These are phyloP conservation scores for Candolleomyces eurysporus DNA, from an alignment of 768 basidiomycete genomes.

Conservation along the genomic window DNA sequence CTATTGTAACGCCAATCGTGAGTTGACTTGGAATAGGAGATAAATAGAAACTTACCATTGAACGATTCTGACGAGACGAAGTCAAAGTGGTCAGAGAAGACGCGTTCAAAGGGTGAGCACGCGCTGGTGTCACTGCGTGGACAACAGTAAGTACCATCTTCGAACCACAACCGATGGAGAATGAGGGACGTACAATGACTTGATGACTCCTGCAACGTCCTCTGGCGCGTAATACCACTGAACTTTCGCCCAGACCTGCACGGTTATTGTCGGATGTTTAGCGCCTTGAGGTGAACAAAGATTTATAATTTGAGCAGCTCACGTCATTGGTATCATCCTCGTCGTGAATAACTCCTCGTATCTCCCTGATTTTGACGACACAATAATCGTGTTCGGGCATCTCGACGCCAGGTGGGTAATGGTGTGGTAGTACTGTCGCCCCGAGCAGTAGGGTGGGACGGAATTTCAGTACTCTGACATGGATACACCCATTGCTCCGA, in stretches of 20 bases:
- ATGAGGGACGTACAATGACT: slow-evolving; percentile 46
- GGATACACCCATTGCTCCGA: slow-evolving; percentile 33
- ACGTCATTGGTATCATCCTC: slow-evolving; percentile 29
- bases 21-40: neutral
- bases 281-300: neutral
- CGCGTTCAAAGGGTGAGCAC: slow-evolving; percentile 47
- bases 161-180: neutral
- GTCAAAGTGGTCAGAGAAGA: slow-evolving; percentile 49
- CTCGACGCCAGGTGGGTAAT: slow-evolving; percentile 17
- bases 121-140: slow-evolving; percentile 32
- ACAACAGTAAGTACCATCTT: neutral
- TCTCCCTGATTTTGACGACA: slow-evolving; percentile 49
- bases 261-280: neutral
- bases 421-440: slow-evolving; percentile 42
- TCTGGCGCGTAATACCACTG: slow-evolving; percentile 55
- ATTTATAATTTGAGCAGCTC: slow-evolving; percentile 3
- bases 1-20: slow-evolving; percentile 22
- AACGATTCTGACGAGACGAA: slow-evolving; percentile 44
- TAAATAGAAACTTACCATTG: slow-evolving; percentile 33
- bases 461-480: neutral
- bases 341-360: slow-evolving; percentile 29
- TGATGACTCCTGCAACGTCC: slow-evolving; percentile 43
- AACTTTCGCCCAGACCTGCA: slow-evolving; percentile 51
- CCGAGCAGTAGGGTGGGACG: slow-evolving; percentile 19
- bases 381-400: slow-evolving; percentile 43